phyloP scores from a whole-genome alignment of 2,329 filamentous ascomycete genomes.

The Fusarium sp. region DNA sequence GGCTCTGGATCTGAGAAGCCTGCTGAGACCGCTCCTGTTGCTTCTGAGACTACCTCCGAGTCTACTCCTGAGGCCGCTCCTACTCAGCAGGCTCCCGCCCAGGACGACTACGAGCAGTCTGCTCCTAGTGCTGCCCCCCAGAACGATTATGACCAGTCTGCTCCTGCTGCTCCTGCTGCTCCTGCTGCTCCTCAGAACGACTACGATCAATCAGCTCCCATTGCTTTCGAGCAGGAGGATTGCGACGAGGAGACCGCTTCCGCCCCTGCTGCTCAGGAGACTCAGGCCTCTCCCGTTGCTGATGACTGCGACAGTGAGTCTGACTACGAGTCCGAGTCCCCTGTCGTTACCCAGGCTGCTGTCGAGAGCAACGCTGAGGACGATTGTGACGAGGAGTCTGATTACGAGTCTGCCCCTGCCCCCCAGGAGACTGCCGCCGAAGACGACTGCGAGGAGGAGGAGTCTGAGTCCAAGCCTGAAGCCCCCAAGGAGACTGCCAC shows the following conservation, averaged over 20 bases:
- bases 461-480: not conserved
- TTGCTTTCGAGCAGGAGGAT: not conserved
- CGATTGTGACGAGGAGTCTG: not conserved
- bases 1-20: not conserved
- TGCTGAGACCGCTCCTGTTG: not conserved
- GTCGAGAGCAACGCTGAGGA: not conserved
- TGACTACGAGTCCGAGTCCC: not conserved
- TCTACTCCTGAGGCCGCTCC: not conserved
- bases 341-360: not conserved
- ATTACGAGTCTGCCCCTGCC: not conserved
- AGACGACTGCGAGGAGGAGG: not conserved
- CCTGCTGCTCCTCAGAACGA: not conserved
- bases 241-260: not conserved
- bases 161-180: not conserved
- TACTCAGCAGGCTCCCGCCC: not conserved
- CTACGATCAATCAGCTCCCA: not conserved
- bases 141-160: not conserved
- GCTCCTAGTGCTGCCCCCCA: not conserved
- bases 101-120: not conserved
- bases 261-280: not conserved
- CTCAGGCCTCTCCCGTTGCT: not conserved
- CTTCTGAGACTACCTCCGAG: not conserved
- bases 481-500: not conserved
- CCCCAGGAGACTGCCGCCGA: not conserved
- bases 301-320: conserved; percentile 1